phyloP scores from a whole-genome alignment of 139 green algal genomes.

The Chlorella ohadii region DNA sequence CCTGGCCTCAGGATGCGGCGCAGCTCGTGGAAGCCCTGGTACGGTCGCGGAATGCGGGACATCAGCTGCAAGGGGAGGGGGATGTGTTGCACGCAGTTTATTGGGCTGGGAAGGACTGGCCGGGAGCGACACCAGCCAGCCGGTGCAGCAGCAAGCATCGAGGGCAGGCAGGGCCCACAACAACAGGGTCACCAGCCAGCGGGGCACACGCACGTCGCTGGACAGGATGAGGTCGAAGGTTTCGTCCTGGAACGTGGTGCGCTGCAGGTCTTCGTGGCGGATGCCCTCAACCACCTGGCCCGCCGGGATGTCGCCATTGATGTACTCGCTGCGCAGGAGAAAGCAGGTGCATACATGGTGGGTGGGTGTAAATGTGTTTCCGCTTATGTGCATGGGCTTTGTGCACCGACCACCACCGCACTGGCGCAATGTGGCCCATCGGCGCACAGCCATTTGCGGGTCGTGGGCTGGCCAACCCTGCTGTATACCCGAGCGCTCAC shows the following conservation, averaged over 20 bases:
- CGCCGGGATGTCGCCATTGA: not conserved
- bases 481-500: too few relatives aligned
- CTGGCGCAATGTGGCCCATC: too few relatives aligned
- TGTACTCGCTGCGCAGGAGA: conserved; percentile 14
- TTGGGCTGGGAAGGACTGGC: not conserved
- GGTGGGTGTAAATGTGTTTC: too few relatives aligned
- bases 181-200: not conserved
- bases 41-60: not conserved
- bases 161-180: too few relatives aligned
- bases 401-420: too few relatives aligned
- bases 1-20: conserved; percentile 27
- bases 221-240: conserved; percentile 20
- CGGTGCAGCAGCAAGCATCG: too few relatives aligned
- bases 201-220: not conserved
- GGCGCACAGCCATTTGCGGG: too few relatives aligned
- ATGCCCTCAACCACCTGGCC: not conserved
- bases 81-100: not conserved
- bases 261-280: conserved; percentile 32
- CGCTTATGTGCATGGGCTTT: too few relatives aligned
- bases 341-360: too few relatives aligned
- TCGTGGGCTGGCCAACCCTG: too few relatives aligned
- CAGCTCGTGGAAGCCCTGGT: conserved; percentile 19
- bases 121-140: too few relatives aligned
- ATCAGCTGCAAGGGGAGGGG: not conserved
- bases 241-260: conserved; percentile 9